These are phyloP conservation scores for Nannochloropsis limnetica DNA, from an alignment of 352 stramenopile species.

Conservation along the genomic window DNA sequence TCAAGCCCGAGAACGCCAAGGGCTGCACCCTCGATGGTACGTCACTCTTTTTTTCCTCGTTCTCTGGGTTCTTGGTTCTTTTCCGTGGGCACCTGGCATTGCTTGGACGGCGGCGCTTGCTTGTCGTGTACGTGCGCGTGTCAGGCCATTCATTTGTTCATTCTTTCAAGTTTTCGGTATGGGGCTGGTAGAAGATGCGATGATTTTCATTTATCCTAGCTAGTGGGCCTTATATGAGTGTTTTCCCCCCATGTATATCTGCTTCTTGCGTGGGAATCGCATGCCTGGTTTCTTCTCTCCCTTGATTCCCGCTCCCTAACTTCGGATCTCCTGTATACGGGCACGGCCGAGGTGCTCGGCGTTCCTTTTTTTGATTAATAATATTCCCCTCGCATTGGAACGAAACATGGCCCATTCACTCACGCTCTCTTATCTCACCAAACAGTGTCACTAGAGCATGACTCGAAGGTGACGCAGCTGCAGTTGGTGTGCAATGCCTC, in stretches of 20 bases:
- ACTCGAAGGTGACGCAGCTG: conserved; percentile 25
- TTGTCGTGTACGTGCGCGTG: background rate
- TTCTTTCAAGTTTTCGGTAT: background rate
- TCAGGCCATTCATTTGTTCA: background rate
- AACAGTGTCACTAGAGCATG: conserved; percentile 2
- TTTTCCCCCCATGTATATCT: background rate
- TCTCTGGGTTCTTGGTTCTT: background rate
- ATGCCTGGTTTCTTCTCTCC: background rate
- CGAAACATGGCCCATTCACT: background rate
- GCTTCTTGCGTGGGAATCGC: background rate
- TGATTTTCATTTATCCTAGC: background rate
- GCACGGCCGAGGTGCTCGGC: background rate
- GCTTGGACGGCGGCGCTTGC: background rate
- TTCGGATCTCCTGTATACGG: background rate
- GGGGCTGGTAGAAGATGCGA: background rate
- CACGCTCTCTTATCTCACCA: background rate
- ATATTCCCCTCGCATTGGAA: background rate
- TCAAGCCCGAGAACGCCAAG: conserved; percentile 15
- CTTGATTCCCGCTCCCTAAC: background rate
- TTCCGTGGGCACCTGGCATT: background rate
- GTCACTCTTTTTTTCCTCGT: background rate
- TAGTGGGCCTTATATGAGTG: background rate
- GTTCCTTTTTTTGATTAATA: background rate
- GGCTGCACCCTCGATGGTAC: conserved; percentile 20
- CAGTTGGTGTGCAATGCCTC: conserved; percentile 33